A percentile compares a stretch with the other conserved stretches of the same genome.
Evolutionary conservation across 192 early-diverging fungal genomes (phyloP).

Genomic region (Phycomyces blakesleeanus): DNA sequence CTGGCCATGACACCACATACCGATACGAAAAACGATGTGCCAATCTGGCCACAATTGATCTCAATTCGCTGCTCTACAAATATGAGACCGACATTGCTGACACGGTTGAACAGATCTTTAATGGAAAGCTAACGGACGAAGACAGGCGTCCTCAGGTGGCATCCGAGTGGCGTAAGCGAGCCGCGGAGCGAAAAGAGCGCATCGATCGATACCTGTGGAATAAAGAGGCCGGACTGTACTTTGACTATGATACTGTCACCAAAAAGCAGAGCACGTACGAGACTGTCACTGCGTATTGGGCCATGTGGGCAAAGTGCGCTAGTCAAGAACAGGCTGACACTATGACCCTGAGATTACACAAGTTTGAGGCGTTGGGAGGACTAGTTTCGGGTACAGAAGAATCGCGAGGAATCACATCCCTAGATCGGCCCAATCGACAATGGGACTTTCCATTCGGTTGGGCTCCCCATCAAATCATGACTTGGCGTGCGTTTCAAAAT

Average conservation of each 20-base stretch:
- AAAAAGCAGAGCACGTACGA: conserved; percentile 73
- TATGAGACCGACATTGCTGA: conserved; percentile 90
- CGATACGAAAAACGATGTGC: conserved; percentile 89
- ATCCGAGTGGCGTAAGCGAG: conserved; percentile 61
- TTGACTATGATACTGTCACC: conserved; percentile 81
- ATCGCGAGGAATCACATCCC: conserved; percentile 75
- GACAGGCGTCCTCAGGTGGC: conserved; percentile 43
- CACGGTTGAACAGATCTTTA: conserved; percentile 57
- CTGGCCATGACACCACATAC: conserved; percentile 95
- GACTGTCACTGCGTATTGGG: conserved; percentile 83
- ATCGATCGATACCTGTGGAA: conserved; percentile 88
- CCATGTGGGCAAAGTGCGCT: conserved; percentile 87
- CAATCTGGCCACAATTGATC: conserved; percentile 86
- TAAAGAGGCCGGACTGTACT: conserved; percentile 71
- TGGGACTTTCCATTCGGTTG: conserved; percentile 93
- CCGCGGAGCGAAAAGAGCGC: conserved; percentile 51
- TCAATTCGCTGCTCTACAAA: conserved; percentile 90
- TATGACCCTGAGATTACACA: conserved; percentile 60
- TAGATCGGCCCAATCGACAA: conserved; percentile 89
- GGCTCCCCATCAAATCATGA: conserved; percentile 98
- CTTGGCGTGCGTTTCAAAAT: conserved; percentile 82
- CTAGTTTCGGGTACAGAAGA: conserved; percentile 88
- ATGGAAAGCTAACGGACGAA: conserved; percentile 47
- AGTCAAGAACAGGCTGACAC: conserved; percentile 68
- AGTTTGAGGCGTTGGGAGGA: conserved; percentile 89